Base-by-base conservation (phyloP, 2,329 filamentous ascomycete genomes). In the Cryoendolithus antarcticus region DNA sequence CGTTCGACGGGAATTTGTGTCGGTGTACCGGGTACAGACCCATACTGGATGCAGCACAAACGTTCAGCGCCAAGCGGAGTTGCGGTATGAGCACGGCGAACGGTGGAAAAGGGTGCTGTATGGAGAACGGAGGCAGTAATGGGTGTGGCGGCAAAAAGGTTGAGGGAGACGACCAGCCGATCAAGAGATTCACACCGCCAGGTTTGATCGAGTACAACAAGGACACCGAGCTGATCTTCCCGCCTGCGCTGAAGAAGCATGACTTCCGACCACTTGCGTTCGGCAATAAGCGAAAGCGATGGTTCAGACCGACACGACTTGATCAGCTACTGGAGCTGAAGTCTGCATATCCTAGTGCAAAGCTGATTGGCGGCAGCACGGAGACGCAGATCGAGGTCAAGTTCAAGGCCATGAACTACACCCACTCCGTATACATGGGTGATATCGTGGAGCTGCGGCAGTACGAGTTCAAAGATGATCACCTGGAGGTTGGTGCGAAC, bases 361-460 rank as follows among this genome's bases (percentile, higher is more conserved):
- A 96, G 62, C 77, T 98, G 44, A 94, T 98, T 44, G 89, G 86
- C 36, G 91, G 91, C 45, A 94, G 86, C 58, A 93, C 88, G 2
- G 91, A 98, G 61, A 96, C 89, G 0, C 91, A 96, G 62, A 96
- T 98, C 44, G 91, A 98, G 63, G 83, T 93, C 64, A 95, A 94
- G 62, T 96, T 98, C 73, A 96, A 96, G 65, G 86, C 81, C 1
- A 75, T 94, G 69, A 75, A 86, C 51, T 96, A 96, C 57, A 80
- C 81, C 4, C 77, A 84, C 1, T 95, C 88, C 0, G 83, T 98
- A 0, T 96, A 82, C 49, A 83, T 96, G 7, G 88, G 89, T 8
- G 91, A 98, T 53, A 94, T 98, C 42, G 69, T 84, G 1, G 91
- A 96, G 62, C 65, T 98, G 42, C 73, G 86, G 9, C 81, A 88